Percentiles rank a stretch among this genome's conserved stretches.
phyloP scores from a whole-genome alignment of 1,139 yeast species.

The Pneumocystis murina region DNA sequence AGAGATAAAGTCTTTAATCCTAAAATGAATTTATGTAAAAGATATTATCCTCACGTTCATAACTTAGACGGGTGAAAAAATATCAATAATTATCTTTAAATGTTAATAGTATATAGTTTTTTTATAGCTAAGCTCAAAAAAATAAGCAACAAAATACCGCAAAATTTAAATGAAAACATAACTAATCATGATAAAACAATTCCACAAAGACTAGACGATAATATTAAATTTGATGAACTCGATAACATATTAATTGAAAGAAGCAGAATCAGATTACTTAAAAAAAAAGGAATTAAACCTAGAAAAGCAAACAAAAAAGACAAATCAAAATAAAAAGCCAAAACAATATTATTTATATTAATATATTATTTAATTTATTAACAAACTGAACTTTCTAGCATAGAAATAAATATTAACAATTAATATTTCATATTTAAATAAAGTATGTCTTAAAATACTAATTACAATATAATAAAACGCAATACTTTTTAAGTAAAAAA shows the following conservation, averaged over 20 bases:
- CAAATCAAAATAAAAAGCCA: neutral
- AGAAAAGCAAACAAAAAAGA: neutral
- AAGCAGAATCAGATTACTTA: conserved; percentile 55
- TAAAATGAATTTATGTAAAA: conserved; percentile 62
- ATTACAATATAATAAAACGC: neutral
- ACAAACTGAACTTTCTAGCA: neutral
- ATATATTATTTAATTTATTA: neutral
- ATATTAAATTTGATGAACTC: conserved; percentile 39
- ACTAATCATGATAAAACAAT: neutral
- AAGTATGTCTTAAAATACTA: neutral
- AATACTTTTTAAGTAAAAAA: neutral
- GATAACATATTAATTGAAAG: conserved; percentile 59
- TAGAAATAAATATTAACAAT: neutral
- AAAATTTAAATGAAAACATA: conserved; percentile 22
- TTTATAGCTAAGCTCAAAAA: conserved; percentile 92
- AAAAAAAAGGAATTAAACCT: conserved; percentile 54
- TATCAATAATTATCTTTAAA: neutral
- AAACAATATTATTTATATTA: neutral
- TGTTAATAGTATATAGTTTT: conserved; percentile 27
- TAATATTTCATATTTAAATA: neutral
- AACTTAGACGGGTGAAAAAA: conserved; percentile 66
- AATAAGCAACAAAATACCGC: conserved; percentile 23
- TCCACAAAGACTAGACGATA: neutral
- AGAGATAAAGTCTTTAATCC: conserved; percentile 85
- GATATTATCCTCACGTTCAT: conserved; percentile 96